phyloP scores from a whole-genome alignment of 177 flowering plant species.

The Vitis hybrid region DNA sequence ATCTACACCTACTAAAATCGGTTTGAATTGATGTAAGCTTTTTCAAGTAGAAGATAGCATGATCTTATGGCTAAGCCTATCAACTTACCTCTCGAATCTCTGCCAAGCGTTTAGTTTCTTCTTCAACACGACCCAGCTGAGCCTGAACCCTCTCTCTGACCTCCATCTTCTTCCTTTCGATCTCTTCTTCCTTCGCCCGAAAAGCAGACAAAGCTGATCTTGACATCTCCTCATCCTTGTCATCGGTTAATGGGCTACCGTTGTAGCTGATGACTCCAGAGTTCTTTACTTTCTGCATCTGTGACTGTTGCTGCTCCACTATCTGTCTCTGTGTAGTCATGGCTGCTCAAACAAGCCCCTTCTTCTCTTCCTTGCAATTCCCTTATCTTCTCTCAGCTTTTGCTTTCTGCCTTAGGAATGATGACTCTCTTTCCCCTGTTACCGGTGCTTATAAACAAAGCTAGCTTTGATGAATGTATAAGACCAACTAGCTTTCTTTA shows the following conservation, averaged over 20 bases:
- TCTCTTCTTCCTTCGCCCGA: slow-evolving; percentile 74
- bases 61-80: not conserved
- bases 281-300: slow-evolving; percentile 38
- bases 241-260: slow-evolving; percentile 41
- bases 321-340: slow-evolving; percentile 40
- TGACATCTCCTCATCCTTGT: slow-evolving; percentile 68
- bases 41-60: too few species aligned
- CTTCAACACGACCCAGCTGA: slow-evolving; percentile 69
- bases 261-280: slow-evolving; percentile 31
- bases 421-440: slow-evolving; percentile 31
- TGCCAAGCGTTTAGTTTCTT: slow-evolving; percentile 66
- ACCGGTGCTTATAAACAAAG: slow-evolving; percentile 30
- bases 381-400: slow-evolving; percentile 12
- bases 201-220: slow-evolving; percentile 58
- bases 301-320: slow-evolving; percentile 38
- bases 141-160: slow-evolving; percentile 65
- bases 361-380: slow-evolving; percentile 25
- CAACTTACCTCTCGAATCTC: slow-evolving; percentile 64
- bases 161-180: slow-evolving; percentile 75
- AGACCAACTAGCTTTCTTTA: slow-evolving; percentile 28
- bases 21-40: too few species aligned
- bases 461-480: slow-evolving; percentile 30
- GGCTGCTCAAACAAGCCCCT: slow-evolving; percentile 4
- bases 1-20: too few species aligned
- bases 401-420: slow-evolving; percentile 24